Conservation (phyloP, 495 filamentous ascomycete genomes). For the Aspergillus mulundensis region DNA sequence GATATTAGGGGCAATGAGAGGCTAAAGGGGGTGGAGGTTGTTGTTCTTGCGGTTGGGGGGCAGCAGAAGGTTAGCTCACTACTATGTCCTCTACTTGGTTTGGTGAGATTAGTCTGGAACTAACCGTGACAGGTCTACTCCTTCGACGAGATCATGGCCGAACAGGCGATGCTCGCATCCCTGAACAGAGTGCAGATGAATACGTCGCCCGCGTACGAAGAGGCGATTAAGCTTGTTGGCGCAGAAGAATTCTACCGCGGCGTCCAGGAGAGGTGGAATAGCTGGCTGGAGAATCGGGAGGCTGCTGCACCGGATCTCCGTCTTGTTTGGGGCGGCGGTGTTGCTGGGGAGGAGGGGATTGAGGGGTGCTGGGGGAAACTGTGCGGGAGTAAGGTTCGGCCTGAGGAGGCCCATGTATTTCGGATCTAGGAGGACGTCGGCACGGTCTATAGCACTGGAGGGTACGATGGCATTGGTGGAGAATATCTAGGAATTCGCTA, state of each 20-base stretch:
- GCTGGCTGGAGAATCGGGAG: conserved; percentile 28
- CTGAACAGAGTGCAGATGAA: conserved; percentile 35
- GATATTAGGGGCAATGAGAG: conserved; percentile 17
- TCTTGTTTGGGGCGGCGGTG: conserved; percentile 41
- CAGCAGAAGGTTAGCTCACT: conserved; percentile 27
- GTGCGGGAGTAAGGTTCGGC: conserved; percentile 31
- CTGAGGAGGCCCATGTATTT: conserved; percentile 32
- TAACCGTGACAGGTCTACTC: conserved; percentile 20
- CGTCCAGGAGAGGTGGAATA: conserved; percentile 26
- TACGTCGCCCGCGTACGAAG: conserved; percentile 38
- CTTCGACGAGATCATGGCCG: conserved; percentile 18
- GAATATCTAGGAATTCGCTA: no score
- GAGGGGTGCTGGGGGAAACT: conserved; percentile 43
- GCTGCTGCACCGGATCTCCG: conserved; percentile 27
- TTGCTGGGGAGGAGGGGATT: conserved; percentile 32
- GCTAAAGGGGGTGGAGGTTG: conserved; percentile 16
- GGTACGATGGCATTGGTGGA: no score
- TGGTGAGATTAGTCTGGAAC: no score
- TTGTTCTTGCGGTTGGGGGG: conserved; percentile 39
- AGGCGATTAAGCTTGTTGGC: conserved; percentile 29
- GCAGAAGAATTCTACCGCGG: conserved; percentile 28
- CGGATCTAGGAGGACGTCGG: not conserved
- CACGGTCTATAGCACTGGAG: no score
- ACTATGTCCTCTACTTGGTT: no score
- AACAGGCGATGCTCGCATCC: conserved; percentile 2